Evolutionary conservation across 306 rosid genomes (phyloP), one percentile per base, ranked within the genome.

Genomic region (Vigna unguiculata): DNA sequence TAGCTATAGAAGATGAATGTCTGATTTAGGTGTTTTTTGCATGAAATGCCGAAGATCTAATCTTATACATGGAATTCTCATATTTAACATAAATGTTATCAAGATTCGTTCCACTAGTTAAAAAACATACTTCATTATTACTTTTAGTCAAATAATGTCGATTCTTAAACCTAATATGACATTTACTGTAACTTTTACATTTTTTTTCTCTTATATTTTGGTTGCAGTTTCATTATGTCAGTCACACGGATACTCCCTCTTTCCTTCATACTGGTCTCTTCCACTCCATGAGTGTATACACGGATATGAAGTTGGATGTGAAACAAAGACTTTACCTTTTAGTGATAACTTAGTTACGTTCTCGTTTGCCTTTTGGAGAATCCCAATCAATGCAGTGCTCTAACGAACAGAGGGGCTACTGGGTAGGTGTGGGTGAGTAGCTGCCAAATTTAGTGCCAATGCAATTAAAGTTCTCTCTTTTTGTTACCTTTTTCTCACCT

Each of bases 401-500:
- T 60, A 8, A 15, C 43, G 8, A 15, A 54, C 30, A 11, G 13
- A 69, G 19, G 2, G 38, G 38, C 59, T 40, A 69, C 52, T 73
- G 69, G 40, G 67, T 45, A 30, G 70, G 69, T 38, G 41, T 69
- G 24, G 49, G 28, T 24, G 14, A 20, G 57, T 58, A 24, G 55
- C 32, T 65, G 51, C 70, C 47, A 43, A 30, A 55, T 68, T 66
- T 66, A 22, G 48, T 66, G 69, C 69, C 15, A 66, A 40, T 25
- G 49, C 47, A 68, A 43, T 43, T 77, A 58, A 77, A 20, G 69
- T 43, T 21, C 5, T 19, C 48, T 58, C 51, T 7, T 32, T 69
- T 24, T 46, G 10, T 32, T 57, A 13, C 58, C 43, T 32, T 32
- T 78, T 17, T 47, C 70, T 46, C 28, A 2, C 20, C 36, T 3